Evolutionary conservation across 2,329 filamentous ascomycete species (phyloP), one percentile per base, ranked within the genome.

Genomic region (Colletotrichum sp.): DNA sequence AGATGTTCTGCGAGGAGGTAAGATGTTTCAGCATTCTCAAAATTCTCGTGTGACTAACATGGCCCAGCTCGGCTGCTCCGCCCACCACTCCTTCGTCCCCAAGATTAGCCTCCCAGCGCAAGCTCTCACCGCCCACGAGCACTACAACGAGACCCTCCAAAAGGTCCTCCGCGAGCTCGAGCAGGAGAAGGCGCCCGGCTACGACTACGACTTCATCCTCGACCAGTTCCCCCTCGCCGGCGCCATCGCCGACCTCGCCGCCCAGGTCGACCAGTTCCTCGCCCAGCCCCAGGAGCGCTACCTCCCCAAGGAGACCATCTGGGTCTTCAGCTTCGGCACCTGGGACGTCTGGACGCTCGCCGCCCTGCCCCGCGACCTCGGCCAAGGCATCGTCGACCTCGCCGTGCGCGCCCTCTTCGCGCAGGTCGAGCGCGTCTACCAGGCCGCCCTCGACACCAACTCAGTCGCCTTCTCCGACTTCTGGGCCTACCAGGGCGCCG

Each of bases 281-380:
- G 79, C 83, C 8, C 83, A 82, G 57, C 81, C 86, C 3, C 80
- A 80, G 24, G 57, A 83, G 85, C 1, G 76, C 78, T 74, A 77
- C 1, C 74, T 84, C 0, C 85, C 88, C 8, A 82, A 82, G n/a
- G 87, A 90, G 75, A 90, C 89, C 0, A 78, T 91, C 16, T 91
- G 88, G 87, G 82, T 91, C 16, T 88, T 91, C 70, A 87, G 84
- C 12, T 86, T 90, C 70, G 89, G 89, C n/a, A 87, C 86, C 34
- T 90, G 89, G 89, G 89, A 91, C 72, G 81, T 90, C 66, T 91
- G 89, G 89, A 86, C 87, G 13, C 80, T 91, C 21, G 86, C 89
- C 1, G 84, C 88, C 4, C 79, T 90, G 21, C 89, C 89, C 1
- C 81, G 85, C 12, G 79, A 81, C 10, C 78, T 82, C 1, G 86